Conservation (phyloP, 2,329 filamentous ascomycete genomes). For the Diaporthe amygdali region DNA sequence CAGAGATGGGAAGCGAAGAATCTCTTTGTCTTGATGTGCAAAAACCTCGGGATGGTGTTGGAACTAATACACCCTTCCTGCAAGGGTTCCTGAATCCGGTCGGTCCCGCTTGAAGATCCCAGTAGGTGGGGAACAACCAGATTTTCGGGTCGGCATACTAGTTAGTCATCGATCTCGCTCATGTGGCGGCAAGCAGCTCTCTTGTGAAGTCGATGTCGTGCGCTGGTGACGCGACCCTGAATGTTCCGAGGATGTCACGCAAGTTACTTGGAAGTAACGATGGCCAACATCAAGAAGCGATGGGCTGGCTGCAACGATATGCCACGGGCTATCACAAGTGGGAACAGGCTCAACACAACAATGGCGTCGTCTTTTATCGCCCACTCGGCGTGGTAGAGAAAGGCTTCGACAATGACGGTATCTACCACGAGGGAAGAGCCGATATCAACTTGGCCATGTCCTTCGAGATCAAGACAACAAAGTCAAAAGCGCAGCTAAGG, state of each 20-base stretch:
- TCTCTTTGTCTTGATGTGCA: no score
- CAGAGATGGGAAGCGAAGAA: no score
- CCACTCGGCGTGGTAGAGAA: slow-evolving; percentile 28
- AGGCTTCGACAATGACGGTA: slow-evolving; percentile 32
- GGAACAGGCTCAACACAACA: background rate
- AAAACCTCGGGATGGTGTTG: no score
- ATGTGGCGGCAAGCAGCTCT: background rate
- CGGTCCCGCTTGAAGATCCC: background rate
- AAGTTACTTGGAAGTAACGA: background rate
- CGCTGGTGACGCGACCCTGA: background rate
- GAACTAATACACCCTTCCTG: no score
- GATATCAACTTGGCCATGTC: slow-evolving; percentile 29
- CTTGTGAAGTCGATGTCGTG: background rate
- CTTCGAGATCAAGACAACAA: slow-evolving; percentile 24
- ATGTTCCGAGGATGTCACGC: background rate
- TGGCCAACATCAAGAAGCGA: background rate
- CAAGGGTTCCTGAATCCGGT: background rate
- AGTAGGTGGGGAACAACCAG: background rate
- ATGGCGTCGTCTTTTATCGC: slow-evolving; percentile 5
- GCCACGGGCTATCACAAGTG: slow-evolving; percentile 21
- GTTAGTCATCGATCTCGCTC: background rate
- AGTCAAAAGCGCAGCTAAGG: slow-evolving; percentile 24
- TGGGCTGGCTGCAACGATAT: slow-evolving; percentile 16
- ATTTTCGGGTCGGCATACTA: background rate
- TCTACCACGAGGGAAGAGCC: slow-evolving; percentile 30